Base-by-base conservation (phyloP, 2,329 filamentous ascomycete genomes). In the Trichoderma sp. region DNA sequence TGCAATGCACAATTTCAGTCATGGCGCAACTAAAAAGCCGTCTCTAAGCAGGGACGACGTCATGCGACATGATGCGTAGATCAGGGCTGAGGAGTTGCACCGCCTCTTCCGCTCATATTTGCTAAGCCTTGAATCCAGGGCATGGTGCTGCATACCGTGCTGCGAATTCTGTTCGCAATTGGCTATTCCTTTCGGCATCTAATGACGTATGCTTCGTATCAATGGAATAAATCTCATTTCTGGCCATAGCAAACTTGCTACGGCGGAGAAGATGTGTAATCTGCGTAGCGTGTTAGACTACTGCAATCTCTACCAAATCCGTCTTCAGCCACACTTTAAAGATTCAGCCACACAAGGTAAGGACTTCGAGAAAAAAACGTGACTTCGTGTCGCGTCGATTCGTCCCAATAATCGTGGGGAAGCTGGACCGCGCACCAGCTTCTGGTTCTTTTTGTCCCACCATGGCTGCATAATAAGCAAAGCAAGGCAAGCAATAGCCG, bases 331-430 rank as follows among this genome's bases (percentile, higher is more conserved):
- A 62, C 67, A 67, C 41, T 31, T 27, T 29, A 18, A 41, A 56
- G 3, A 27, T 8, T 33, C 18, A 71, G 73, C 74, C 74, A 75
- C 74, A 56, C 21, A 45, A 6, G 3, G 35, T 0, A 27, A 4
- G 4, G 18, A 35, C 41, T n/a, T 45, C 16, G 60, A 35, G 11
- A n/a, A 3, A 24, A 53, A 6, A 81, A 83, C 80, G 81, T 83
- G 81, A 82, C 71, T 38, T 76, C 81, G 81, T 79, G 81, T 78
- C 81, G 79, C 78, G 81, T 80, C 56, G 60, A 31, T 38, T 73
- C 21, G 21, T 14, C 62, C n/a, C 4, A 29, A 56, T 38, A 38
- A 63, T n/a, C 67, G 62, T 68, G 21, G 53, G 50, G 21, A 27
- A 65, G 31, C 16, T 27, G 7, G 24, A 41, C 56, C 65, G 71